Evolutionary conservation across 2,329 filamentous ascomycete species (phyloP), one percentile per base, ranked within the genome.

Genomic region (Colletotrichum ledebouriae): DNA sequence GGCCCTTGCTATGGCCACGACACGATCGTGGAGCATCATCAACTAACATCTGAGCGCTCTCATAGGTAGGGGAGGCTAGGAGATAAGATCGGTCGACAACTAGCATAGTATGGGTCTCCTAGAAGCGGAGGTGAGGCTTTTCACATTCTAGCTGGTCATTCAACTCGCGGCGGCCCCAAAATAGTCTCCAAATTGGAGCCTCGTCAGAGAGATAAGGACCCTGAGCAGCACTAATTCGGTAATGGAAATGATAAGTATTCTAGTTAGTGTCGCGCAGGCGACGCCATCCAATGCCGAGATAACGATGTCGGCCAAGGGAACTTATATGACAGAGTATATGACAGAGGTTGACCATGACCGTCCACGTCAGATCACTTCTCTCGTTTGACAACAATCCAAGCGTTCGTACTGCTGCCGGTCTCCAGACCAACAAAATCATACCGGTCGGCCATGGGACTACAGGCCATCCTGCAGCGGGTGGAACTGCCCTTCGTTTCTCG

Each of bases 401-500:
- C 25, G 50, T 13, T 17, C 59, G 3, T 17, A 17, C 17, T 17
- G 17, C 17, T 17, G 17, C 17, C 17, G 17, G 17, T 17, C 17
- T 17, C 17, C 22, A 22, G 4, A 22, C 22, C 2, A 34, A 34
- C 46, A n/a, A 7, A 56, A 4, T 10, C 6, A 46, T 11, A 2
- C 2, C 9, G 15, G 9, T 20, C 46, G 2, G 25, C 20, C 13
- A 77, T 76, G 75, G 72, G 72, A 3, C n/a, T 75, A n/a, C 64
- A 69, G n/a, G 59, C 44, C 13, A 17, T 76, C 10, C n/a, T 76
- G 53, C 70, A 73, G 39, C 73, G 73, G 58, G 70, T 71, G 44
- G 73, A 75, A 64, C 68, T 79, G 57, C 74, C 77, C 22, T 73
- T 73, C 50, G 77, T 76, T 25, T 78, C 77, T 7, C 72, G 72